phyloP scores from a whole-genome alignment of 2,329 filamentous ascomycete genomes.

The Nigrospora oryzae region DNA sequence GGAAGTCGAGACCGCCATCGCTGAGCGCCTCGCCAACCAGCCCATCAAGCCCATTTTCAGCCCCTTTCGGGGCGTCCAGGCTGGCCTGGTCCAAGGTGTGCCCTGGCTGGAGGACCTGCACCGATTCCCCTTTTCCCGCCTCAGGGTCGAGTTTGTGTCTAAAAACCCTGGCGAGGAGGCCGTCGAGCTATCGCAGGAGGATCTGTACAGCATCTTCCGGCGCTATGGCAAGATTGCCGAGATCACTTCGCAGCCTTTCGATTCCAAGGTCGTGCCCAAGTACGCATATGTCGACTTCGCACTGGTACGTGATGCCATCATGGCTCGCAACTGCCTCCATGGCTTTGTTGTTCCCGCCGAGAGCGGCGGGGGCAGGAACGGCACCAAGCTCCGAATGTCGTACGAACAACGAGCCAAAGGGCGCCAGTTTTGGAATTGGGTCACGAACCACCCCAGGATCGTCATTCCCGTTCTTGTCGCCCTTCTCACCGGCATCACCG shows the following conservation, averaged over 20 bases:
- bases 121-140: slow-evolving; percentile 64
- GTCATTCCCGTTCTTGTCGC: slow-evolving; percentile 79
- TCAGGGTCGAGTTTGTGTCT: slow-evolving; percentile 81
- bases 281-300: slow-evolving; percentile 76
- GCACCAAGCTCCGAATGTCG: slow-evolving; percentile 71
- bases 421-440: slow-evolving; percentile 79
- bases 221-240: slow-evolving; percentile 86
- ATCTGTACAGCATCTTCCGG: slow-evolving; percentile 78
- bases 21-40: slow-evolving; percentile 55
- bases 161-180: slow-evolving; percentile 61
- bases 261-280: slow-evolving; percentile 76
- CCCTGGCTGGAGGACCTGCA: slow-evolving; percentile 95
- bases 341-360: slow-evolving; percentile 65
- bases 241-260: slow-evolving; percentile 72
- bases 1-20: slow-evolving; percentile 53
- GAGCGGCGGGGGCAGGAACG: slow-evolving; percentile 63
- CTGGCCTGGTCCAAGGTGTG: slow-evolving; percentile 67
- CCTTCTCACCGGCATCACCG: slow-evolving; percentile 71
- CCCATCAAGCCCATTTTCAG: slow-evolving; percentile 87
- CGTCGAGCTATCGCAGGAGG: slow-evolving; percentile 77
- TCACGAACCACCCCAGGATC: slow-evolving; percentile 77
- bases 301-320: slow-evolving; percentile 65
- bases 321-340: slow-evolving; percentile 89
- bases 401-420: slow-evolving; percentile 74
- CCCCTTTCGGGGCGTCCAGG: slow-evolving; percentile 63